A percentile compares a stretch with the other conserved stretches of the same genome.
Conservation (phyloP, 116 monocot species). For the Papilionanthe hybrid region DNA sequence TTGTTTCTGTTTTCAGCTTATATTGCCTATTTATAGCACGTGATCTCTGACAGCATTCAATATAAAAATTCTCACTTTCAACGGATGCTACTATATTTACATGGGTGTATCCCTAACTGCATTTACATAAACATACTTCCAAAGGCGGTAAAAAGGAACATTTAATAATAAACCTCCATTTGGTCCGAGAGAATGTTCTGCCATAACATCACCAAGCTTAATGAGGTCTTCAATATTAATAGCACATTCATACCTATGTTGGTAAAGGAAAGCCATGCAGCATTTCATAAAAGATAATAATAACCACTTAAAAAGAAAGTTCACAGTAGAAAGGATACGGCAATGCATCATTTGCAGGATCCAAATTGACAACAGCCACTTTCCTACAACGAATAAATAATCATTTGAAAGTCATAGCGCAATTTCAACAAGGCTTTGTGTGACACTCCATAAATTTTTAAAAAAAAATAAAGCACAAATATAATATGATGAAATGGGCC, state of each 20-base stretch:
- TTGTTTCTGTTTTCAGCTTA: too few relatives aligned
- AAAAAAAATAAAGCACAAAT: background rate
- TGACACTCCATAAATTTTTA: too few relatives aligned
- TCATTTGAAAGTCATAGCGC: background rate
- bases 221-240: conserved; percentile 91
- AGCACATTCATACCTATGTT: conserved; percentile 85
- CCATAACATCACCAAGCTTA: conserved; percentile 92
- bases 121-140: background rate
- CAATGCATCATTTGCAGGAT: conserved; percentile 94
- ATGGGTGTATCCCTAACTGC: background rate
- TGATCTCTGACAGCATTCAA: too few relatives aligned
- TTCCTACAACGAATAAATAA: conserved; percentile 51
- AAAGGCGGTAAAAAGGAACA: background rate
- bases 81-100: background rate
- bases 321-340: conserved; percentile 63
- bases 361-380: conserved; percentile 91
- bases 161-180: conserved; percentile 74
- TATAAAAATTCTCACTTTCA: background rate
- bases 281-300: background rate
- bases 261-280: conserved; percentile 27
- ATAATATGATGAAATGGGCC: background rate
- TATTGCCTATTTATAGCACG: too few relatives aligned
- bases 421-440: background rate
- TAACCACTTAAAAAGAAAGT: background rate
- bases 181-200: conserved; percentile 88